Percentiles rank a stretch among this genome's conserved stretches.
Evolutionary conservation across 108 stramenopile species (phyloP).

Genomic region (Poteriospumella lacustris): DNA sequence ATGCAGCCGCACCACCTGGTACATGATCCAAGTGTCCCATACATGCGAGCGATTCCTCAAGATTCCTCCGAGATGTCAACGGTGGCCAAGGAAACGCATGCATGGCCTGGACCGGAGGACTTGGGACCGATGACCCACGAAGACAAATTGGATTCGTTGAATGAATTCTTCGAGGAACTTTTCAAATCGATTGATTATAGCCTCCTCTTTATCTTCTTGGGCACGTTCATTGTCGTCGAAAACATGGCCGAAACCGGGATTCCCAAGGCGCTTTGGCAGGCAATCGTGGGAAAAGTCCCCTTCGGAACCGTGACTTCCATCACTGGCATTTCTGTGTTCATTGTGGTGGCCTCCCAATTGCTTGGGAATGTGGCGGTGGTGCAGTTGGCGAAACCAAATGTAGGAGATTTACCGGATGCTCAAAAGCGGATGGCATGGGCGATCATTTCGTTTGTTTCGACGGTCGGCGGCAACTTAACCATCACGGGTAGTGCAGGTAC

Average conservation of each 20-base stretch:
- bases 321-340: background rate
- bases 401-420: background rate
- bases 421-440: background rate
- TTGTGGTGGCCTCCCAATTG: slow-evolving; percentile 14
- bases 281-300: slow-evolving; percentile 2
- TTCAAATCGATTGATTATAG: slow-evolving; percentile 21
- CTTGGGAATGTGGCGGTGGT: slow-evolving; percentile 29
- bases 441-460: slow-evolving; percentile 17
- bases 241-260: slow-evolving; percentile 12
- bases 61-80: background rate
- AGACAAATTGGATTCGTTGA: background rate
- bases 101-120: background rate
- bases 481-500: slow-evolving; percentile 28
- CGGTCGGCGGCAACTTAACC: slow-evolving; percentile 22
- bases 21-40: background rate
- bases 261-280: background rate
- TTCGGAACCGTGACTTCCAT: slow-evolving; percentile 13
- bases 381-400: slow-evolving; percentile 22
- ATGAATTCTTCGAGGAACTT: slow-evolving; percentile 25
- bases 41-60: background rate
- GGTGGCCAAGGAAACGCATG: background rate
- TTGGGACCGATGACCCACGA: background rate
- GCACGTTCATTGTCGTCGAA: slow-evolving; percentile 22
- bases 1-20: background rate
- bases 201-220: slow-evolving; percentile 17